phyloP scores from a whole-genome alignment of 306 rosid species.

The Quercus robur region DNA sequence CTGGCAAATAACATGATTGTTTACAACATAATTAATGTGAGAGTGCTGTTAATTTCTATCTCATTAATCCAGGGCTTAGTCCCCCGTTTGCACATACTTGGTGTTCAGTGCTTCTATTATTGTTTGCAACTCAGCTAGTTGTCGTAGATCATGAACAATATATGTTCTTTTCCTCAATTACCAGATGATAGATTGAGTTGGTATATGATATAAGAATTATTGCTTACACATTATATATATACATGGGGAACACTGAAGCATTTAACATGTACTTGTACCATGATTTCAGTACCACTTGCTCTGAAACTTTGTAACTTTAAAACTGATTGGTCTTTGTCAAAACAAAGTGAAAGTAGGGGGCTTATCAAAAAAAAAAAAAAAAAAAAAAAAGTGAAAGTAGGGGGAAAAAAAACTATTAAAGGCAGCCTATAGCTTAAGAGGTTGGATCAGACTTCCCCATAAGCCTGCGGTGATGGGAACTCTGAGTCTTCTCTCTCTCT shows the following conservation, averaged over 20 bases:
- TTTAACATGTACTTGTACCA: background rate
- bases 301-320: constrained; percentile 13
- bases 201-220: background rate
- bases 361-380: too few species aligned
- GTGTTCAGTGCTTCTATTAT: too few species aligned
- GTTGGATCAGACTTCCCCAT: constrained; percentile 15
- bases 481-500: background rate
- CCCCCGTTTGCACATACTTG: background rate
- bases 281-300: constrained; percentile 15
- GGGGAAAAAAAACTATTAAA: background rate
- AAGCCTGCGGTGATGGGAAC: constrained; percentile 36
- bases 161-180: background rate
- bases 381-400: constrained; percentile 20
- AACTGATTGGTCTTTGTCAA: constrained; percentile 33
- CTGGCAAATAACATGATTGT: background rate
- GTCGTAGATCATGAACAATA: too few species aligned
- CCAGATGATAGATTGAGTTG: background rate
- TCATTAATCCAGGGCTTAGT: too few species aligned
- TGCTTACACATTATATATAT: background rate
- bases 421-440: background rate
- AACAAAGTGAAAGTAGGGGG: constrained; percentile 13
- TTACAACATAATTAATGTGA: too few species aligned
- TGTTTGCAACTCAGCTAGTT: too few species aligned
- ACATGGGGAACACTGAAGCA: background rate
- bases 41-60: too few species aligned